Conservation (phyloP, 2,329 filamentous ascomycete genomes). For the Amauroascus niger region DNA sequence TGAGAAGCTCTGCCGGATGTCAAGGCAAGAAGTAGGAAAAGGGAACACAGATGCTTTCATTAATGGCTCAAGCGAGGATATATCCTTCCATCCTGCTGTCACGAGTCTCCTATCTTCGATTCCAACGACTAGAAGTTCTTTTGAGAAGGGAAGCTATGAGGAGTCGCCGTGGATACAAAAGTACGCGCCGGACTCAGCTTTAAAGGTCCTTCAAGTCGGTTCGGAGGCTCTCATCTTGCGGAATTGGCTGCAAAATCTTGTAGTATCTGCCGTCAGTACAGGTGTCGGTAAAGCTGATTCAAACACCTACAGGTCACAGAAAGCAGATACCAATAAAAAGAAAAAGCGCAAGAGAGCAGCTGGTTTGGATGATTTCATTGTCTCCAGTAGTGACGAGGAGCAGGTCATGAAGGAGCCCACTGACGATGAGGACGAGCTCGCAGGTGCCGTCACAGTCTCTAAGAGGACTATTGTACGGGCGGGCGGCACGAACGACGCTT, state of each 20-base stretch:
- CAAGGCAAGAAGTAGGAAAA: background rate
- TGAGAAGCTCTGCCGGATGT: background rate
- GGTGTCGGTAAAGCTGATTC: slow-evolving; percentile 34
- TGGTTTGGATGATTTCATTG: slow-evolving; percentile 69
- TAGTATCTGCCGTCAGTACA: slow-evolving; percentile 65
- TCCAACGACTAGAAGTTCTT: slow-evolving; percentile 58
- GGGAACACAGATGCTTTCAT: background rate
- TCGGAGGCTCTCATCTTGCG: slow-evolving; percentile 61
- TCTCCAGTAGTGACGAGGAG: slow-evolving; percentile 66
- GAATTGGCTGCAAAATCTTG: slow-evolving; percentile 70
- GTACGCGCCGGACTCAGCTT: slow-evolving; percentile 61
- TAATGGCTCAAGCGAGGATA: slow-evolving; percentile 2
- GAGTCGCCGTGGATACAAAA: slow-evolving; percentile 67
- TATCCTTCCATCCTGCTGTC: slow-evolving; percentile 49
- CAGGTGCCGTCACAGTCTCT: slow-evolving; percentile 31
- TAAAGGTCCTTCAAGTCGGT: slow-evolving; percentile 65
- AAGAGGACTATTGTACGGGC: slow-evolving; percentile 36
- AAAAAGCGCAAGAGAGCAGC: slow-evolving; percentile 60
- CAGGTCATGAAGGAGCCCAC: slow-evolving; percentile 60
- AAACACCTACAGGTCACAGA: slow-evolving; percentile 21
- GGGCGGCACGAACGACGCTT: slow-evolving; percentile 21
- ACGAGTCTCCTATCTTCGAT: slow-evolving; percentile 52
- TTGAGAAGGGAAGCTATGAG: slow-evolving; percentile 71
- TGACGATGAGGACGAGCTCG: slow-evolving; percentile 39
- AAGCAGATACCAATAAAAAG: slow-evolving; percentile 29